Evolutionary conservation across 179 eudicot genomes (phyloP), one percentile per base, ranked within the genome.

Genomic region (Vitellaria paradoxa): DNA sequence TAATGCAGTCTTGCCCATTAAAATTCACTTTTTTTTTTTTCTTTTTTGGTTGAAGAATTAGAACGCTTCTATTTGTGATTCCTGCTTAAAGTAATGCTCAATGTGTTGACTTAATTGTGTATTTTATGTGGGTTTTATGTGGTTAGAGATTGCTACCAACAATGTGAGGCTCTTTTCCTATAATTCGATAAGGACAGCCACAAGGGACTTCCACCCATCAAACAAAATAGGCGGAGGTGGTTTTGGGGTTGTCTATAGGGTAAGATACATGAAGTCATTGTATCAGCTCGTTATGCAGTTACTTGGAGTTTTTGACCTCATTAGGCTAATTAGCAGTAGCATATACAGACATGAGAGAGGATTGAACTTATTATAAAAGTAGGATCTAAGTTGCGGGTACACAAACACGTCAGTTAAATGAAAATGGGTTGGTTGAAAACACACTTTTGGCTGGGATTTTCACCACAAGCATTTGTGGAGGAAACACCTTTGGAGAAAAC

Each of bases 221-320:
- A 84, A 81, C 85, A 84, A 50, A 78, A 83, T 88, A 18, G 91
- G 91, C 3, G 50, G 87, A 71, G 91, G 91, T 65, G 91, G 91
- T 69, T 88, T 76, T 76, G 91, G 91, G 42, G 84, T 86, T 65
- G 91, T 88, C 66, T 75, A 82, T 50, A 84, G 69, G 87, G 91
- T 88, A 71, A 75, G 77, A 50, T 17, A 15, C 53, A 30, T 9
- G 23, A 71, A 46, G 21, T 30, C 46, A 18, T 18, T 76, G 37
- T 46, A 42, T 60, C n/a, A 20, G 46, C 18, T 11, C 30, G 6
- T 26, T 50, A 9, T 71, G 14, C 8, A 11, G 68, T 52, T 23
- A 5, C 4, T 50, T 50, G 7, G 37, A 30, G 37, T 30, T 30
- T 30, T 30, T 30, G 37, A 30, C 37, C 37, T 30, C 37, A 30